phyloP scores from a whole-genome alignment of 257 asterid genomes.

The Paulownia fortunei region DNA sequence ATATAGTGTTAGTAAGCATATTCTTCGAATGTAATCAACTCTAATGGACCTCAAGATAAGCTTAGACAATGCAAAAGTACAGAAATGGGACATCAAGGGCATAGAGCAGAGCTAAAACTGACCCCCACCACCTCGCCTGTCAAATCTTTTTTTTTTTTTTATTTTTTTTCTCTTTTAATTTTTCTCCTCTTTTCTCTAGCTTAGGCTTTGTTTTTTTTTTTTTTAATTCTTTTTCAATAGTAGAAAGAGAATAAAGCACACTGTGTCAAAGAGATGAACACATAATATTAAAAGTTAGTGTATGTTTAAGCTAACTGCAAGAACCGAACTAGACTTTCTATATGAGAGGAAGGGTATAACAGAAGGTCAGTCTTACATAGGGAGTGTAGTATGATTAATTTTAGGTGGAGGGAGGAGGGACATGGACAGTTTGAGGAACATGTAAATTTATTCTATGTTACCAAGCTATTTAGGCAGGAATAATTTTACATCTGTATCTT shows the following conservation, averaged over 20 bases:
- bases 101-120: conserved; percentile 20
- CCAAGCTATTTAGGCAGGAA: neutral
- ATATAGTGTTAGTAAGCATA: conserved; percentile 19
- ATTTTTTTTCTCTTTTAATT: neutral
- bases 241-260: conserved; percentile 16
- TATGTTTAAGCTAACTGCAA: too few species aligned
- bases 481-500: too few species aligned
- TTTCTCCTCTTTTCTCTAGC: neutral
- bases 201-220: neutral
- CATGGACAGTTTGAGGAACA: neutral
- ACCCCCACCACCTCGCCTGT: conserved; percentile 35
- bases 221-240: neutral
- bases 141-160: neutral
- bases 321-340: too few species aligned
- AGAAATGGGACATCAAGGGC: conserved; percentile 13
- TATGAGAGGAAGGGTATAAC: neutral
- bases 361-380: neutral
- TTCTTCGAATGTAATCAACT: neutral
- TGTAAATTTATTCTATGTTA: too few species aligned
- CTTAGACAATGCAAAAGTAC: conserved; percentile 27
- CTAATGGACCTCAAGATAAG: neutral
- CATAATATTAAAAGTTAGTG: neutral
- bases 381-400: neutral
- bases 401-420: neutral
- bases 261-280: neutral